Percentiles rank a stretch among this genome's conserved stretches.
These are phyloP conservation scores for Eucalyptus viminalis DNA, from an alignment of 345 rosid species.

Conservation along the genomic window DNA sequence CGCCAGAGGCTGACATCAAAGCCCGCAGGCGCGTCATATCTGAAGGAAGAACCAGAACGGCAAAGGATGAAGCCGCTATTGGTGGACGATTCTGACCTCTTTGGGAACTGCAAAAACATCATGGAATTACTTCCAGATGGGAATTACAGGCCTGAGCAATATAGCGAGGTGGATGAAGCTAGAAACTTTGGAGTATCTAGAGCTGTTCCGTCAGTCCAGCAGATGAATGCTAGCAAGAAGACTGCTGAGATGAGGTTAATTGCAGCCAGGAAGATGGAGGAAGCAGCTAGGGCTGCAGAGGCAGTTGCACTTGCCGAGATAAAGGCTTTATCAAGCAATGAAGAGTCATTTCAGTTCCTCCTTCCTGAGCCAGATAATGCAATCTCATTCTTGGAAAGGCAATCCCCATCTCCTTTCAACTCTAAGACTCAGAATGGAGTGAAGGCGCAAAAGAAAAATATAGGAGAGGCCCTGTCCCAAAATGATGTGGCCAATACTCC, in stretches of 20 bases:
- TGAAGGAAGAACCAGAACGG: slow-evolving; percentile 19
- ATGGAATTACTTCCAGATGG: not conserved
- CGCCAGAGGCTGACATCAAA: slow-evolving; percentile 52
- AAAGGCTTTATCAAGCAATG: slow-evolving; percentile 31
- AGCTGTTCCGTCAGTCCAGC: slow-evolving; percentile 14
- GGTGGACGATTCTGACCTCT: not conserved
- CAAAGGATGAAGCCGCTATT: not conserved
- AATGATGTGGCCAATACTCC: slow-evolving; percentile 15
- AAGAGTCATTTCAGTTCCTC: slow-evolving; percentile 22
- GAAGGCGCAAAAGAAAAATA: slow-evolving; percentile 2
- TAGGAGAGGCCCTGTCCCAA: slow-evolving; percentile 7
- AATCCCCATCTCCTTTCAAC: slow-evolving; percentile 30
- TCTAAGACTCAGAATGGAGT: slow-evolving; percentile 14
- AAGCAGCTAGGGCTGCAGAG: slow-evolving; percentile 95
- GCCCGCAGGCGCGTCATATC: slow-evolving; percentile 35
- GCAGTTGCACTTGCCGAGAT: slow-evolving; percentile 78
- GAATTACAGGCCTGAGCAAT: not conserved
- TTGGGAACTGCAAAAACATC: not conserved
- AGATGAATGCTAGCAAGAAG: slow-evolving; percentile 18
- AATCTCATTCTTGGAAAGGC: not conserved
- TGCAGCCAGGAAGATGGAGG: slow-evolving; percentile 98
- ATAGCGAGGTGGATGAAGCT: slow-evolving; percentile 11
- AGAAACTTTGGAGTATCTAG: slow-evolving; percentile 10
- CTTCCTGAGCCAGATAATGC: slow-evolving; percentile 49
- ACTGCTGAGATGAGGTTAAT: slow-evolving; percentile 79